Base-by-base conservation (phyloP, 108 stramenopile genomes). In the Aurantiochytrium sp. region DNA sequence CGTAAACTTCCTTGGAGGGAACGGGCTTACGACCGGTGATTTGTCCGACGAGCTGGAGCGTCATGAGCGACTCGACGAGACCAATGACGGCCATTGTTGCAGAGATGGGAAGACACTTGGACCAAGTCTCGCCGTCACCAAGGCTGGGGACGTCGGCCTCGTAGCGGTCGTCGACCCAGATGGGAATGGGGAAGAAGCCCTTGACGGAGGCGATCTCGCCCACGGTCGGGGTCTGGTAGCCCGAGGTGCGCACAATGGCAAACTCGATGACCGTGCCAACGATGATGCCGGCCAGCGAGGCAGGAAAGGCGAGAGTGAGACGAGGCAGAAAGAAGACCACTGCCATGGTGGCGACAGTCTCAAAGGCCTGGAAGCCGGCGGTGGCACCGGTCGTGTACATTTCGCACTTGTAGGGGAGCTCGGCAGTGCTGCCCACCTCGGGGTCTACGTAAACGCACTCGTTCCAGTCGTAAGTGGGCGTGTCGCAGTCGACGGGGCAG, bases 51-150 rank as follows among this genome's bases (percentile, higher is more conserved):
- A 92, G 89, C n/a, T 91, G 88, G 4, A 92, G 88, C 43, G 91
- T 92, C 91, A 92, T 90, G 55, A 92, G 87, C 16, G 91, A 90
- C 35, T 92, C 91, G 44, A 92, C 91, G 10, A 91, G 58, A 16
- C 91, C 91, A 10, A 91, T 91, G 14, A 91, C 91, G 29, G 89
- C 87, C 73, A 83, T 83, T 5, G 51, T 83, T 5, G 51, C 73
- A 0, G 73, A 47, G 44, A 53, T 83, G 5, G 73, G 73, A 47
- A 83, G 51, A n/a, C 73, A 83, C 5, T 12, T 90, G n/a, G 88
- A 5, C 69, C 88, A 90, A 5, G 91, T 91, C 23, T 90, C 60
- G 44, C 90, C 64, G 90, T 91, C 89, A 14, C 88, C 88, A 59
- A 89, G 73, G 60, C 90, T 89, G 6, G 88, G 88, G 83, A 92